phyloP scores from a whole-genome alignment of 495 filamentous ascomycete species.

The Xylaria longipes region DNA sequence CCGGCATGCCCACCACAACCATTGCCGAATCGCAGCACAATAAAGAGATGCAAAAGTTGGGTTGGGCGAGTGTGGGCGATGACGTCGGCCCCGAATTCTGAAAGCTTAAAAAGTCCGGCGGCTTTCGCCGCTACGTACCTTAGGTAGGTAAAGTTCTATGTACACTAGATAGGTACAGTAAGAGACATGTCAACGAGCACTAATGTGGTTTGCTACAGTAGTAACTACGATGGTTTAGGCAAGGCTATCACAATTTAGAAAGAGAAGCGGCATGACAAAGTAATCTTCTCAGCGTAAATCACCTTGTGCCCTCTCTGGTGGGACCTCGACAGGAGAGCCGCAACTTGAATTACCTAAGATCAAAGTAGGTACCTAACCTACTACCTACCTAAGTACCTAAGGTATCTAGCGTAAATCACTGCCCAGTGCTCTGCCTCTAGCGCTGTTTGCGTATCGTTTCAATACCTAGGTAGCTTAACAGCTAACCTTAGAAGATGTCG shows the following conservation, averaged over 20 bases:
- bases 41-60: neutral
- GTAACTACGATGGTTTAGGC: neutral
- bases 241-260: constrained; percentile 17
- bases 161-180: neutral
- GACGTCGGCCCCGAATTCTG: neutral
- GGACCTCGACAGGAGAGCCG: constrained; percentile 13
- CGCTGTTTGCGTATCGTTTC: neutral
- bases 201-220: constrained; percentile 58
- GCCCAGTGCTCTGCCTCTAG: neutral
- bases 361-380: neutral
- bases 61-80: neutral
- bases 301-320: neutral
- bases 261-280: neutral
- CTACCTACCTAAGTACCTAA: too few relatives aligned
- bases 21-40: neutral
- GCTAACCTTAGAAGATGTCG: neutral
- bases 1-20: neutral
- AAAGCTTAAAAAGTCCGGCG: neutral
- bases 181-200: constrained; percentile 65
- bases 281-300: neutral
- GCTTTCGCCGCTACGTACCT: neutral
- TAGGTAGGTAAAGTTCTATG: too few relatives aligned
- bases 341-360: neutral
- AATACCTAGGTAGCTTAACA: neutral
- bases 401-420: neutral